Conservation (phyloP, 2,329 filamentous ascomycete genomes). For the Fusarium nanum region DNA sequence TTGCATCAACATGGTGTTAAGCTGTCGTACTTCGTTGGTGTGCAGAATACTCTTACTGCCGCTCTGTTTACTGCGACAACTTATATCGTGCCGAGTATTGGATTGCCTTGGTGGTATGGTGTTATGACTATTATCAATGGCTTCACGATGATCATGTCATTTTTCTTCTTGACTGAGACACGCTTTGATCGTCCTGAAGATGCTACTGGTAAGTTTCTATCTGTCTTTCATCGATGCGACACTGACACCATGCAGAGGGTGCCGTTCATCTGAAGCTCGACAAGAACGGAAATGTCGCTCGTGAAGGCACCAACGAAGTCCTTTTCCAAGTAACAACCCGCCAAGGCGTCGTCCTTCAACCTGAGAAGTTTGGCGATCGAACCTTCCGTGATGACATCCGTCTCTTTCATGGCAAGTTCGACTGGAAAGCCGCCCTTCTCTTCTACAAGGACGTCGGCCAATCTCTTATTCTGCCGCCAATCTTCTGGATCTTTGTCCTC, state of each 20-base stretch:
- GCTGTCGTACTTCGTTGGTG: slow-evolving; percentile 8
- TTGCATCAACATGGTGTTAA: slow-evolving; percentile 1
- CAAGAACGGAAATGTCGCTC: background rate
- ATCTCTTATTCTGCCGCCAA: background rate
- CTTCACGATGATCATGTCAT: background rate
- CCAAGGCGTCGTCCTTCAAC: slow-evolving; percentile 1
- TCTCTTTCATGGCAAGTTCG: background rate
- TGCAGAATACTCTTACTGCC: slow-evolving; percentile 1
- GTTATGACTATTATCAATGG: slow-evolving; percentile 14
- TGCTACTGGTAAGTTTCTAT: slow-evolving; percentile 7
- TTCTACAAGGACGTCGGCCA: slow-evolving; percentile 7
- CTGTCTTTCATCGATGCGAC: too few species aligned
- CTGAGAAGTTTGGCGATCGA: slow-evolving; percentile 3
- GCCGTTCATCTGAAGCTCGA: background rate
- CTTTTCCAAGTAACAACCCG: slow-evolving; percentile 13
- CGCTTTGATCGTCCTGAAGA: slow-evolving; percentile 13
- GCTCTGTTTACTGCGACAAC: background rate
- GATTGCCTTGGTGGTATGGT: slow-evolving; percentile 12
- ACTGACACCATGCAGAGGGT: background rate
- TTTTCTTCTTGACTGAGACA: slow-evolving; percentile 6
- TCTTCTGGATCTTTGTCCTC: slow-evolving; percentile 18
- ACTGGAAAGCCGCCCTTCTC: background rate
- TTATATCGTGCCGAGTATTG: slow-evolving; percentile 4
- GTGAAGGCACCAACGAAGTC: background rate
- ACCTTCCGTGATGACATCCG: background rate